Percentiles rank a stretch among this genome's conserved stretches.
Conservation (phyloP, 129 eudicot species). For the Centella asiatica region DNA sequence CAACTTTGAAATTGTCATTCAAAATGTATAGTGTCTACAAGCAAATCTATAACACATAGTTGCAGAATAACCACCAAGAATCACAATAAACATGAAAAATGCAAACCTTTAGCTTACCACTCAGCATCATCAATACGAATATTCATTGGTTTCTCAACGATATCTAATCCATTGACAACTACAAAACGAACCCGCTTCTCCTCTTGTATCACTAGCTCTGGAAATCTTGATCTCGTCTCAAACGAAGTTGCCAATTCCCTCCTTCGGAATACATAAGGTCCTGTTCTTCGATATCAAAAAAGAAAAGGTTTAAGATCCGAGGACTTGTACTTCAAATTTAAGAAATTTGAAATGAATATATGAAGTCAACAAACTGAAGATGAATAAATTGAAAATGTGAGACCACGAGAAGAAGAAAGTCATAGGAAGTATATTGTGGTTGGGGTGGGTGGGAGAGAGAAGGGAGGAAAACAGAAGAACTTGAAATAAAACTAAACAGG, state of each 20-base stretch:
- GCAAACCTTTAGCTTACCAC: constrained; percentile 45
- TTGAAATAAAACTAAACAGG: no score
- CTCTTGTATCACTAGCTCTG: constrained; percentile 94
- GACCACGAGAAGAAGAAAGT: background rate
- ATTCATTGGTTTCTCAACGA: constrained; percentile 65
- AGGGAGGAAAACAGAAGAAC: no score
- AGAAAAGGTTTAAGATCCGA: background rate
- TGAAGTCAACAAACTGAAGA: background rate
- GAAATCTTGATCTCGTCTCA: constrained; percentile 89
- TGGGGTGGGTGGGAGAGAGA: no score
- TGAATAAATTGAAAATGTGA: background rate
- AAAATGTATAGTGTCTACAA: no score
- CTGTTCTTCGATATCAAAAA: constrained; percentile 27
- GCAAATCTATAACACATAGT: no score
- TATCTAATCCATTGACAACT: constrained; percentile 84
- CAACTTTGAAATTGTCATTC: no score
- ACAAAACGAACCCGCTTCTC: constrained; percentile 98
- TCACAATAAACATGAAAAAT: background rate
- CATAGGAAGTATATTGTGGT: no score
- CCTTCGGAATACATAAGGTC: constrained; percentile 61
- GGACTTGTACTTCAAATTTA: background rate
- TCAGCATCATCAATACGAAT: constrained; percentile 64
- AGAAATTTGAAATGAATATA: background rate
- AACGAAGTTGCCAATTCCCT: constrained; percentile 92
- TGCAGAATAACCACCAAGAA: background rate